Evolutionary conservation across 805 yeast genomes (phyloP).

Genomic region (Cyberlindnera suaveolens): DNA sequence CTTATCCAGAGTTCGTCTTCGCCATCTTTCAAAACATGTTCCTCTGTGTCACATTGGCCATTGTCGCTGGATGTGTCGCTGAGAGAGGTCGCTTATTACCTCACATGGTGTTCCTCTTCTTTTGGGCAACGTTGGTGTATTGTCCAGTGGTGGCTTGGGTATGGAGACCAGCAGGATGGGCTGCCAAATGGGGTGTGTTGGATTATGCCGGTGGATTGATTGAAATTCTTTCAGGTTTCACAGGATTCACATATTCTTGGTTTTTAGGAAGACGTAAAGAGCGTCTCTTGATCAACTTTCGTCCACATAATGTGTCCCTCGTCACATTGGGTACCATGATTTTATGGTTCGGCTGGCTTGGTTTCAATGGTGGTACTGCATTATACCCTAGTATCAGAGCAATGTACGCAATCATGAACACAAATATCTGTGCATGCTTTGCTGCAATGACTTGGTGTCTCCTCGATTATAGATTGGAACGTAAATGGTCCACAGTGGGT

Average conservation of each 20-base stretch:
- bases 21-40: constrained; percentile 90
- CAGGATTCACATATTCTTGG: constrained; percentile 81
- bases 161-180: constrained; percentile 95
- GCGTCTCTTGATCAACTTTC: constrained; percentile 69
- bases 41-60: constrained; percentile 85
- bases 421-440: constrained; percentile 82
- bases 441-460: constrained; percentile 92
- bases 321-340: constrained; percentile 83
- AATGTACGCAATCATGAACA: constrained; percentile 85
- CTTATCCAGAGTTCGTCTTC: constrained; percentile 78
- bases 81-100: constrained; percentile 91
- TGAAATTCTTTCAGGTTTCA: constrained; percentile 85
- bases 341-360: constrained; percentile 94
- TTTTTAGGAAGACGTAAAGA: constrained; percentile 77
- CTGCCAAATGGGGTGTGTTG: constrained; percentile 81
- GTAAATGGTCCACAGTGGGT: constrained; percentile 92
- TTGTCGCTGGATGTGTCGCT: constrained; percentile 86
- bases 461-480: constrained; percentile 80
- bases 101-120: constrained; percentile 69
- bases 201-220: constrained; percentile 99
- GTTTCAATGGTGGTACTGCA: constrained; percentile 90
- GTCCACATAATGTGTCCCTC: constrained; percentile 93
- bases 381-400: constrained; percentile 77
- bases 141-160: constrained; percentile 96
- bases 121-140: constrained; percentile 89